A percentile compares a stretch with the other conserved stretches of the same genome.
phyloP scores from a whole-genome alignment of 2,329 filamentous ascomycete genomes.

The Fusarium hainanense region DNA sequence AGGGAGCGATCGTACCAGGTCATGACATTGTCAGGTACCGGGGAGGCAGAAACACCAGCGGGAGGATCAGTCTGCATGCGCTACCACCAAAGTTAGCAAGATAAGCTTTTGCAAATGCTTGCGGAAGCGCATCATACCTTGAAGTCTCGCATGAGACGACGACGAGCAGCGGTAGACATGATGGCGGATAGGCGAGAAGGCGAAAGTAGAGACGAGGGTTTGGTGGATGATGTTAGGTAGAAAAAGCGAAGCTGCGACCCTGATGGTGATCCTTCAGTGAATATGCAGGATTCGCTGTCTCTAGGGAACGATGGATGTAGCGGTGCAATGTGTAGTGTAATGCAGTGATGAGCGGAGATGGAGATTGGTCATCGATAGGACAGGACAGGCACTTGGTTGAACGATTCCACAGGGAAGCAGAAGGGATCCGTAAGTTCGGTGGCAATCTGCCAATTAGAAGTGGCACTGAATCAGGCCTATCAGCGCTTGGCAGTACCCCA shows the following conservation, averaged over 20 bases:
- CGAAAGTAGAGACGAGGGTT: slow-evolving; percentile 4
- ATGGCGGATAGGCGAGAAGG: slow-evolving; percentile 32
- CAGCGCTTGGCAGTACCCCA: neutral
- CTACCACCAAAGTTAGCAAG: slow-evolving; percentile 58
- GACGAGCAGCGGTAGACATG: slow-evolving; percentile 91
- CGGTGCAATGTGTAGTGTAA: slow-evolving; percentile 26
- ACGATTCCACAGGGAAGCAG: slow-evolving; percentile 20
- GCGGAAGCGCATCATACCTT: slow-evolving; percentile 72
- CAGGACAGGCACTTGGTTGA: slow-evolving; percentile 16
- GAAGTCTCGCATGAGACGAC: slow-evolving; percentile 98
- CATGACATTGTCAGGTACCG: slow-evolving; percentile 97
- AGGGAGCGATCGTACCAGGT: slow-evolving; percentile 75
- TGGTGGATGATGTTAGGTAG: neutral
- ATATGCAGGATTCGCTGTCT: slow-evolving; percentile 23
- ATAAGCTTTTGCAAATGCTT: neutral
- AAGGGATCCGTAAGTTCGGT: slow-evolving; percentile 20
- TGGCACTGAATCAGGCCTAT: slow-evolving; percentile 20
- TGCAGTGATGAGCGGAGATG: slow-evolving; percentile 30
- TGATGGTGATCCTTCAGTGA: neutral
- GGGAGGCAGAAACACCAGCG: slow-evolving; percentile 94
- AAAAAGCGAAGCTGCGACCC: neutral
- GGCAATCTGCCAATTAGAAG: slow-evolving; percentile 42
- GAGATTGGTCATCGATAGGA: slow-evolving; percentile 45
- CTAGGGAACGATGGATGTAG: slow-evolving; percentile 19
- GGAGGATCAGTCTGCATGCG: slow-evolving; percentile 99